Base-by-base conservation (phyloP, 345 rosid genomes). In the Cardamine chenopodiifolia region DNA sequence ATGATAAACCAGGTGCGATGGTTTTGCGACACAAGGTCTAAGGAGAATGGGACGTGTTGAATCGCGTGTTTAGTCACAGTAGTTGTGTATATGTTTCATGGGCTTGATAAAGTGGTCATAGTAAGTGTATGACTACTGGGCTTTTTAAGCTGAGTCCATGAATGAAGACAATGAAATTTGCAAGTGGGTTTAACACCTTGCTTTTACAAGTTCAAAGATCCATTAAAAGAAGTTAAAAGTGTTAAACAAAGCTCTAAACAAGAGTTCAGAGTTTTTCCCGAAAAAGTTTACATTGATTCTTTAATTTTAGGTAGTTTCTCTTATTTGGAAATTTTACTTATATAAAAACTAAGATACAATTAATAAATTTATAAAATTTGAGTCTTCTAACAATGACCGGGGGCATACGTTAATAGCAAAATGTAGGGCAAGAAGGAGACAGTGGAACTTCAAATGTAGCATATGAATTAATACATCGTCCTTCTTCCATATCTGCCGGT, bases 401-500 rank as follows among this genome's bases (percentile, higher is more conserved):
- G 11, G 11, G 68, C 23, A 62, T 25, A 65, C 70, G 26, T 64
- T 17, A 29, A 12, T 13, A 47, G 56, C 8, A 20, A 57, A 57
- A 4, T 60, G 68, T 60, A 60, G 22, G 34, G 57, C 3, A 6
- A 70, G 66, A 32, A 70, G 76, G 76, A 61, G 76, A 72, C 76
- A 37, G 14, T 50, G 26, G 31, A 71, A 62, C 11, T 25, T 61
- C 52, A 72, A 62, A 71, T 40, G 61, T 71, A 20, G 40, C 40
- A 71, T 35, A 37, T 50, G 53, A 72, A 62, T 52, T 49, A 71
- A 72, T 18, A 49, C n/a, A 71, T 71, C 61, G 52, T 50, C 52
- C 61, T 71, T 59, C 66, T 70, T 59, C 17, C 58, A 71, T 34
- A 59, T 59, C 8, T 34, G 48, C 20, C 25, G 75, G 75, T 71